A percentile compares a stretch with the other conserved stretches of the same genome.
Evolutionary conservation across 2,329 filamentous ascomycete species (phyloP).

Genomic region (Colletotrichum sp.): DNA sequence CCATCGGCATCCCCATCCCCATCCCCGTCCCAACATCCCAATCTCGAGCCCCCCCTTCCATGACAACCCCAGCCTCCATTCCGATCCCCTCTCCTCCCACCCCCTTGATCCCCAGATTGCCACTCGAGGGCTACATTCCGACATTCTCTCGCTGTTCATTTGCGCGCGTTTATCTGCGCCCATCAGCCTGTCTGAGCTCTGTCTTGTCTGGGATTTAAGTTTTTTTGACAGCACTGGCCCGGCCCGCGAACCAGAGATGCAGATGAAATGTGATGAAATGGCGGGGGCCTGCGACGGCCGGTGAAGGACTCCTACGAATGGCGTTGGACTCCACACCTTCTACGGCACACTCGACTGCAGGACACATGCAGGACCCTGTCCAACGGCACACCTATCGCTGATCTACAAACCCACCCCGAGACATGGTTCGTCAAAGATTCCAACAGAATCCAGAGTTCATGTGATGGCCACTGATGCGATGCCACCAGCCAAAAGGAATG

Average conservation of each 20-base stretch:
- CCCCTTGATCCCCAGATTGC: neutral
- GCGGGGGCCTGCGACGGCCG: neutral
- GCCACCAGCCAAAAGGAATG: neutral
- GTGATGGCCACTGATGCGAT: neutral
- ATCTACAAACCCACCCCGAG: neutral
- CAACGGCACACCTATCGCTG: slow-evolving; percentile 2
- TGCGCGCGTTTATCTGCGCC: neutral
- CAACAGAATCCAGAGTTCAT: neutral
- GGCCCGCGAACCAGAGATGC: slow-evolving; percentile 18
- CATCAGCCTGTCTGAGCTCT: neutral
- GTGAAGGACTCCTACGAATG: slow-evolving; percentile 14
- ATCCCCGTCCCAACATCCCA: neutral
- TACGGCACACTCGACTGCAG: slow-evolving; percentile 7
- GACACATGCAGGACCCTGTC: slow-evolving; percentile 13
- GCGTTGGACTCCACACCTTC: slow-evolving; percentile 8
- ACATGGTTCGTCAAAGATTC: neutral
- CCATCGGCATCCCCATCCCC: neutral
- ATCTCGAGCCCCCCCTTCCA: neutral
- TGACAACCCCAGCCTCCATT: neutral
- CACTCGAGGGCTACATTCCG: slow-evolving; percentile 1
- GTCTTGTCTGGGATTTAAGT: slow-evolving; percentile 15
- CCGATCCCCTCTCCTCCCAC: neutral
- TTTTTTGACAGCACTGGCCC: slow-evolving; percentile 16
- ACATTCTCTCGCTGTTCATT: neutral
- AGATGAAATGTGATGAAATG: slow-evolving; percentile 14